Percentiles rank a stretch among this genome's conserved stretches.
These are phyloP conservation scores for Trifolium repens DNA, from an alignment of 306 rosid species.

Conservation along the genomic window DNA sequence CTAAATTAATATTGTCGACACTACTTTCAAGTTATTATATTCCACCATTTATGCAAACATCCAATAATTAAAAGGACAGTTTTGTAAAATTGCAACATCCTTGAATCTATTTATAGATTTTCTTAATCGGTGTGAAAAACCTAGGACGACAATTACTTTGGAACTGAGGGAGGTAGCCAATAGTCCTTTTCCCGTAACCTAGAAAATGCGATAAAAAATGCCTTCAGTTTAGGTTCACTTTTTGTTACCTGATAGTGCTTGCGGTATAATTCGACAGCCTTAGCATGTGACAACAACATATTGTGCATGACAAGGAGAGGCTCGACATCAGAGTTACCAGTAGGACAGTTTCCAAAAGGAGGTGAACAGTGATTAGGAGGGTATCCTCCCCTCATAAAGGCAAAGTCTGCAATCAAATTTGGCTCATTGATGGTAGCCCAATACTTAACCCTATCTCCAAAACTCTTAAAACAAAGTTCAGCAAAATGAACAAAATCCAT, in stretches of 20 bases:
- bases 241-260: constrained; percentile 56
- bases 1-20: not conserved
- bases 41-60: not conserved
- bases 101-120: too few species aligned
- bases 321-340: constrained; percentile 66
- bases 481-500: constrained; percentile 63
- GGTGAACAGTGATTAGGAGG: constrained; percentile 65
- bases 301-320: constrained; percentile 73
- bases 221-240: not conserved
- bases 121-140: not conserved
- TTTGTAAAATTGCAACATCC: too few species aligned
- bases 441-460: constrained; percentile 60
- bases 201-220: constrained; percentile 28
- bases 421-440: constrained; percentile 70
- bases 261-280: constrained; percentile 60
- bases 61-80: too few species aligned
- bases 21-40: not conserved
- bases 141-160: not conserved
- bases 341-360: constrained; percentile 71
- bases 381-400: constrained; percentile 42
- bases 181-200: not conserved
- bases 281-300: constrained; percentile 67
- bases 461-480: constrained; percentile 53
- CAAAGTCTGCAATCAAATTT: constrained; percentile 37
- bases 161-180: not conserved